Evolutionary conservation across 2,329 filamentous ascomycete genomes (phyloP), one percentile per base, ranked within the genome.

Genomic region (Fusarium sororula): DNA sequence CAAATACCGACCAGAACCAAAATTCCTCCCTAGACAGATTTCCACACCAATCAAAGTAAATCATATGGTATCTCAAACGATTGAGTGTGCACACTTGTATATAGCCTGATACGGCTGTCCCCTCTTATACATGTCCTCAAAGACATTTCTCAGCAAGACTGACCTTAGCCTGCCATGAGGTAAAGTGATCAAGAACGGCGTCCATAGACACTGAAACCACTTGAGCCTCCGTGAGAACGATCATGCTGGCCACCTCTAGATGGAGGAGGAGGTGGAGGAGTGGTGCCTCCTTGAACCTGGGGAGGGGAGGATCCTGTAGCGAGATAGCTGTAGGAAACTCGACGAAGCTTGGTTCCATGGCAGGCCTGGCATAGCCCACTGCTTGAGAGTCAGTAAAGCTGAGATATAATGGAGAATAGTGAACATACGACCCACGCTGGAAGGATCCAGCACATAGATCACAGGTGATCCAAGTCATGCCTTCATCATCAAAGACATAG

Each of bases 401-500:
- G 10, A 42, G 39, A 41, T 17, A 20, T 6, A 30, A 28, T 11
- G 22, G 11, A n/a, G 32, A 28, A n/a, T 15, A 51, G 28, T 9
- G 2, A 32, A 69, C 75, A 24, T 55, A 78, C 75, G 62, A 64
- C 39, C 57, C 53, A 18, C 75, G 72, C 30, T 74, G 70, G 39
- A 78, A 77, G 7, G 75, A 78, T 22, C 75, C 75, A 20, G 65
- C 68, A 63, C 75, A 77, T 22, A 76, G 44, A 63, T 77, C 73
- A 39, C 75, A 77, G 14, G 75, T 78, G 51, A 77, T 77, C 75
- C 71, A 77, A 22, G 75, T 77, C 75, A 77, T 77, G 47, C 68
- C 68, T 44, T 77, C 41, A 18, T 77, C 73, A 54, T 77, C 75
- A 61, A 77, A 77, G 53, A 66, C 59, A 38, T 77, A 77, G 3